Percentiles rank a stretch among this genome's conserved stretches.
Evolutionary conservation across 441 rosid species (phyloP).

Genomic region (Syzygium syzygioides): DNA sequence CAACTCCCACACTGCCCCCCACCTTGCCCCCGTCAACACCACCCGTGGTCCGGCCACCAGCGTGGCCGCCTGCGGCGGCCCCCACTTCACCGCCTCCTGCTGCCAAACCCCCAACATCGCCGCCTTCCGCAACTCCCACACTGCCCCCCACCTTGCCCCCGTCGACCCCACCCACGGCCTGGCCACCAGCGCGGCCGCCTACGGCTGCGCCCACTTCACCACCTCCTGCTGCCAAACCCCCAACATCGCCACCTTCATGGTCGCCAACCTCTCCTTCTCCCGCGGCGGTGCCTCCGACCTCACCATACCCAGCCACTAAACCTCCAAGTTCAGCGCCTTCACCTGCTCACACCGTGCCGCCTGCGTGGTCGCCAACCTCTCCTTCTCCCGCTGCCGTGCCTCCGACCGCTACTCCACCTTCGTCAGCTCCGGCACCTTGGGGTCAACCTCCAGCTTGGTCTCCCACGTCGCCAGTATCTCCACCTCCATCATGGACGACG

Average conservation of each 20-base stretch:
- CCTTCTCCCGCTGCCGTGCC: neutral
- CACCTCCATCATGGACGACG: neutral
- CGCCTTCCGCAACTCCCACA: neutral
- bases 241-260: neutral
- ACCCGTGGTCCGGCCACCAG: neutral
- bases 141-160: neutral
- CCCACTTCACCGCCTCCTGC: neutral
- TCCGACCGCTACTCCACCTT: neutral
- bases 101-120: neutral
- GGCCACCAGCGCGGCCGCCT: neutral
- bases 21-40: neutral
- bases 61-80: neutral
- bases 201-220: neutral
- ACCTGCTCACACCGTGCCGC: neutral
- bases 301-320: neutral
- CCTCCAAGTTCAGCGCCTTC: neutral
- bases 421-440: neutral
- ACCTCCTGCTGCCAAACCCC: neutral
- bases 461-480: neutral
- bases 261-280: neutral
- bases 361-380: neutral
- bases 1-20: neutral
- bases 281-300: neutral
- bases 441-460: neutral
- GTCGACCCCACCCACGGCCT: neutral